Evolutionary conservation across 2,329 filamentous ascomycete species (phyloP), one percentile per base, ranked within the genome.

Genomic region (Kalaharituber pfeilii): DNA sequence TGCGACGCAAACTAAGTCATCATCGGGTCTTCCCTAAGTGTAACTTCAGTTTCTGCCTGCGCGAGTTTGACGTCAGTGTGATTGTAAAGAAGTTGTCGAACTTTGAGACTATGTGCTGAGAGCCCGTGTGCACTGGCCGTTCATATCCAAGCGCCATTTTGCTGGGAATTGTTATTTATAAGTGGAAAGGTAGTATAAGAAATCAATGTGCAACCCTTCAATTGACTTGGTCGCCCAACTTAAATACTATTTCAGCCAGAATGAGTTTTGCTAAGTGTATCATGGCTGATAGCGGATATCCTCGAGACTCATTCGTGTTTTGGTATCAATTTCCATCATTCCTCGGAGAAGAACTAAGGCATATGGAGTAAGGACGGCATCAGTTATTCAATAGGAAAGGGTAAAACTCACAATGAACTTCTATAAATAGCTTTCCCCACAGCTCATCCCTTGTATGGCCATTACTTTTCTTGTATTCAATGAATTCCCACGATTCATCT

Each of bases 181-280:
- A 69, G 28, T 68, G 66, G 47, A 15, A 52, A 42, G 28, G 71
- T 1, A 72, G 74, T 11, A 75, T 71, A 3, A 77, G 72, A 96
- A 88, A 68, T 95, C 85, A 66, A 98, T 94, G 59, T 79, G 84
- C 15, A 98, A 77, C 53, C 80, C 84, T 66, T 94, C 86, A 53
- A 98, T 81, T 86, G 98, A 94, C 65, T 86, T 81, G 0, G 91
- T 94, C n/a, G 91, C 91, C 49, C 96, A 74, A 53, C 80, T 78
- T 58, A 96, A 72, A 1, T 20, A 88, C 89, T 57, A 87, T 81
- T 0, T 76, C 65, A 3, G 80, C 79, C 50, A 96, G 74, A 63
- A 87, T 81, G 29, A 74, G 76, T 96, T 98, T 56, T 75, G 75
- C 47, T 86, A 78, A 2, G 86, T 95, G 67, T 86, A 95, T 93